These are phyloP conservation scores for Ampelocalamus luodianensis DNA, from an alignment of 176 grass and related monocot species.

Conservation along the genomic window DNA sequence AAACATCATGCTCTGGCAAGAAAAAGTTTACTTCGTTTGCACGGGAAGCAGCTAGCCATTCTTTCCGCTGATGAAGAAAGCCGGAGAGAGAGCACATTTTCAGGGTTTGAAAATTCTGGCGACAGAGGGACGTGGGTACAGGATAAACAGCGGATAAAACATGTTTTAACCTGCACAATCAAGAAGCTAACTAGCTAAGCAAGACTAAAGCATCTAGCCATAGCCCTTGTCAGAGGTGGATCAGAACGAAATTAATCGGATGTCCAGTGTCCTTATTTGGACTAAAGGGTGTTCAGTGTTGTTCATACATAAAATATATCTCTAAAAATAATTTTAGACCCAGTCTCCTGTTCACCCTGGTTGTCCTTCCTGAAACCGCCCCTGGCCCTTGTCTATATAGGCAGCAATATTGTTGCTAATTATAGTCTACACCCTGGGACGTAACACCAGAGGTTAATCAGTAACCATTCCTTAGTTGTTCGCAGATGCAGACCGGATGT, in stretches of 20 bases:
- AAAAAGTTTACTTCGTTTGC: conserved; percentile 40
- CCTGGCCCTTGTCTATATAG: not conserved
- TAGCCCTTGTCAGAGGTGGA: too few species aligned
- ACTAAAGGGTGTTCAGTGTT: too few species aligned
- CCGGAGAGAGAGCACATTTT: conserved; percentile 18
- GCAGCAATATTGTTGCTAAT: not conserved
- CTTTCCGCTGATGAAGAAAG: not conserved
- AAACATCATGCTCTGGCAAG: conserved; percentile 34
- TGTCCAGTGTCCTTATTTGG: too few species aligned
- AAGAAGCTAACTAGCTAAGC: not conserved
- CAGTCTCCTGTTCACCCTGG: too few species aligned
- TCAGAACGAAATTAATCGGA: too few species aligned
- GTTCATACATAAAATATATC: too few species aligned
- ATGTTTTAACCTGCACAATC: conserved; percentile 6
- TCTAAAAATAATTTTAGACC: too few species aligned
- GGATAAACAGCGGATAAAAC: not conserved
- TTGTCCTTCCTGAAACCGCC: too few species aligned
- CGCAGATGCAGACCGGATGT: not conserved
- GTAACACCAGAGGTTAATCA: not conserved
- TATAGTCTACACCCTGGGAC: not conserved
- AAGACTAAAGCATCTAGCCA: not conserved
- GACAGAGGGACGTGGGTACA: conserved; percentile 4
- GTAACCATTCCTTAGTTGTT: not conserved
- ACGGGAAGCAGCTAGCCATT: conserved; percentile 32
- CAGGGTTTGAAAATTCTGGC: not conserved